Percentiles rank a stretch among this genome's conserved stretches.
These are phyloP conservation scores for Ceraceosorus guamensis DNA, from an alignment of 1,284 basidiomycete genomes.

Conservation along the genomic window DNA sequence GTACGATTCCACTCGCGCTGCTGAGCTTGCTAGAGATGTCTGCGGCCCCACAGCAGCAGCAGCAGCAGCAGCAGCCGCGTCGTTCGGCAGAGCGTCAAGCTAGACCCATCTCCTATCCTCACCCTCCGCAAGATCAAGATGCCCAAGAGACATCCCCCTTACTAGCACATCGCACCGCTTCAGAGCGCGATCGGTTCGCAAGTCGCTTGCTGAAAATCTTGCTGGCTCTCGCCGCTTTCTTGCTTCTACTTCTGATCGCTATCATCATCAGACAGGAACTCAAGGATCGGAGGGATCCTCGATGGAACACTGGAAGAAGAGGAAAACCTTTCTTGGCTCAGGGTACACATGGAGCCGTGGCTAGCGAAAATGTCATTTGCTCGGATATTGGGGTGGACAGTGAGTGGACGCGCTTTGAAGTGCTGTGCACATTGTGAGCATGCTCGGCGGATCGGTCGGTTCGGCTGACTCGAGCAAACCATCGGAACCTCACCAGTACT, in stretches of 20 bases:
- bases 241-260: background rate
- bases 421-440: background rate
- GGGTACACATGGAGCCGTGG: constrained; percentile 25
- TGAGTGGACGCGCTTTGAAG: constrained; percentile 1
- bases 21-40: too few relatives aligned
- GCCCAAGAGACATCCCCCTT: too few relatives aligned
- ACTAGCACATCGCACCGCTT: too few relatives aligned
- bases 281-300: background rate
- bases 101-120: too few relatives aligned
- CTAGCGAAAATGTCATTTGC: constrained; percentile 30
- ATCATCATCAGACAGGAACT: background rate
- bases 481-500: constrained; percentile 21
- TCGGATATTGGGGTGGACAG: constrained; percentile 23
- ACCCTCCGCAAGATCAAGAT: too few relatives aligned
- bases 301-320: background rate
- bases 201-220: background rate
- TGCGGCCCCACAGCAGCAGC: too few relatives aligned
- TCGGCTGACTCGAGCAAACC: too few relatives aligned
- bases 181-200: too few relatives aligned
- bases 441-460: background rate
- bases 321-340: constrained; percentile 17
- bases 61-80: too few relatives aligned
- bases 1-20: too few relatives aligned
- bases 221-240: background rate
- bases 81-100: too few relatives aligned